A percentile compares a stretch with the other conserved stretches of the same genome.
phyloP scores from a whole-genome alignment of 129 eudicot species.

The Apium graveolens region DNA sequence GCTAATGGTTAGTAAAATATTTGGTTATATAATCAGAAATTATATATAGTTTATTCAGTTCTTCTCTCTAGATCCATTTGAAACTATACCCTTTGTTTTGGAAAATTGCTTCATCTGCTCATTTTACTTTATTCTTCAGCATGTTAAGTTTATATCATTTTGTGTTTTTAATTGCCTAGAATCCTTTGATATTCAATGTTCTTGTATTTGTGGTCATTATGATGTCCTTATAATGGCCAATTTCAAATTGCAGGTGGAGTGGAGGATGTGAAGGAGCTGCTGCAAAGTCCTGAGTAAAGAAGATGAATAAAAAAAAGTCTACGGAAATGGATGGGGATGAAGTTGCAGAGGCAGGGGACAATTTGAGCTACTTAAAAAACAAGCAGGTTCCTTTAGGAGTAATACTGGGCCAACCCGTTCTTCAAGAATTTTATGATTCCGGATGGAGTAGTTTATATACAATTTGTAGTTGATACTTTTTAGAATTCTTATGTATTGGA shows the following conservation, averaged over 20 bases:
- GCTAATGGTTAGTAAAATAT: conserved; percentile 22
- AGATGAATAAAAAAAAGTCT: conserved; percentile 35
- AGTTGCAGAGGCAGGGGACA: background rate
- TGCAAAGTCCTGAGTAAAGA: conserved; percentile 37
- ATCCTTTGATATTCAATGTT: too few species aligned
- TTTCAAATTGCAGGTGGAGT: conserved; percentile 22
- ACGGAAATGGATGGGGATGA: conserved; percentile 46
- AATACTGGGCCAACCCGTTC: too few species aligned
- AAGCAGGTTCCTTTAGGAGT: too few species aligned
- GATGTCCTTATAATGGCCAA: background rate
- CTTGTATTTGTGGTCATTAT: background rate
- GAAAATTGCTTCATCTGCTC: background rate
- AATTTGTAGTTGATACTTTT: too few species aligned
- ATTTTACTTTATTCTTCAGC: background rate
- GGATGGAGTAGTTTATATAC: too few species aligned
- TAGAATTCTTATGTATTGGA: too few species aligned
- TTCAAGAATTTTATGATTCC: too few species aligned
- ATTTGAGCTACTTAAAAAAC: too few species aligned
- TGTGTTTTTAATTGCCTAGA: background rate
- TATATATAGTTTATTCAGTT: background rate
- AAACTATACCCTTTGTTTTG: background rate
- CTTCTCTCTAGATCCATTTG: background rate
- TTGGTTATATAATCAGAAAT: background rate
- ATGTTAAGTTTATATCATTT: background rate
- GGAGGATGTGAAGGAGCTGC: conserved; percentile 44